Evolutionary conservation across 2,329 filamentous ascomycete genomes (phyloP), one percentile per base, ranked within the genome.

Genomic region (Bipolaris victoriae): DNA sequence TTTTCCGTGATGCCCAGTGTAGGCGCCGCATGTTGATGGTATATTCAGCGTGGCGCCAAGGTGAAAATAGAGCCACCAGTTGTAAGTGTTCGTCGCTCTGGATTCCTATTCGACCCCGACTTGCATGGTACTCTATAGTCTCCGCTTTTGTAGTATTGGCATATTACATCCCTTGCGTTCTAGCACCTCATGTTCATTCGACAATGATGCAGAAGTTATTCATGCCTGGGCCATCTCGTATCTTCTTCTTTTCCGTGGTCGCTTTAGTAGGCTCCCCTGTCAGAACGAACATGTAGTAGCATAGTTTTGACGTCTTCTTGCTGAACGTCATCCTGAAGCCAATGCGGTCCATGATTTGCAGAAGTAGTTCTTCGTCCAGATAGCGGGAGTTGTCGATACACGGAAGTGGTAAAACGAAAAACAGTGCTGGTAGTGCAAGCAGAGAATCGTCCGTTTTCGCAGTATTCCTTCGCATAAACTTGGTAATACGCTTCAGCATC

Each of bases 351-450:
- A 98, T 92, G 58, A 99, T 91, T 3, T 83, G 81, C 7, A 84
- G 76, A 20, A 99, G 77, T 49, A 86, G 84, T 16, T 81, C 75
- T 61, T 93, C 87, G 53, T 91, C 88, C 71, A 97, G 85, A 73
- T 99, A 99, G 49, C 95, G 86, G 15, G 93, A 97, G 73, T 99
- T 99, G 20, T 85, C 84, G 48, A 98, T 83, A 70, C 95, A 99
- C 18, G 94, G 90, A 31, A 91, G 86, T 2, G 95, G 95, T 2
- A 99, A 80, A 9, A 99, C 95, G 29, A 99, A 80, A 74, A 99
- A 99, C 7, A 99, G 78, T 40, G 85, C 87, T 1, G 91, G 91
- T 45, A 77, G 73, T 24, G 70, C 41, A 9, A 40, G 31, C 10
- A 36, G 46, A 7, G 29, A 10, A 7, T n/a, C 24, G 1, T 49